Evolutionary conservation across 2,329 filamentous ascomycete species (phyloP).

Genomic region (Talaromyces sp.): DNA sequence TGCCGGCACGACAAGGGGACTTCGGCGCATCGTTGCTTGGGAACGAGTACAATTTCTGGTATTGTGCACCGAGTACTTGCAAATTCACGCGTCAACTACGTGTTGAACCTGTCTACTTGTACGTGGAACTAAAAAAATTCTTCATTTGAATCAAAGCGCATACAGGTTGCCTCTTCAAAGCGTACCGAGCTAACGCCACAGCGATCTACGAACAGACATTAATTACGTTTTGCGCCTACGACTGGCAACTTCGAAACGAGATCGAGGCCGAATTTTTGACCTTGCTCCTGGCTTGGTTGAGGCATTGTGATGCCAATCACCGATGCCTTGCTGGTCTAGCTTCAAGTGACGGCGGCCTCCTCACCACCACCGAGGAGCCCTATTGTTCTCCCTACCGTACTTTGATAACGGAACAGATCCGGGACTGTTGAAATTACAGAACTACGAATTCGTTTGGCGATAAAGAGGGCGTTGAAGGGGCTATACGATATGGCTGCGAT

Average conservation of each 20-base stretch:
- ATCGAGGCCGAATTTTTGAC: background rate
- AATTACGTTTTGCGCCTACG: constrained; percentile 3
- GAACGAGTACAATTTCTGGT: constrained; percentile 6
- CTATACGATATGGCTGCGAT: constrained; percentile 41
- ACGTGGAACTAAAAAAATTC: background rate
- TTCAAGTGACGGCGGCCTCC: constrained; percentile 28
- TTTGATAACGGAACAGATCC: constrained; percentile 15
- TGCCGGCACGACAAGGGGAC: constrained; percentile 14
- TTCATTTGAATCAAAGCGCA: constrained; percentile 2
- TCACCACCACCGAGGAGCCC: constrained; percentile 24
- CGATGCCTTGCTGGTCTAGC: constrained; percentile 27
- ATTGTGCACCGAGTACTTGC: constrained; percentile 7
- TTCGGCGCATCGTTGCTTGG: constrained; percentile 14
- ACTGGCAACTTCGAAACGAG: background rate
- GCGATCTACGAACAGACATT: constrained; percentile 11
- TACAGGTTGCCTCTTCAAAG: constrained; percentile 6
- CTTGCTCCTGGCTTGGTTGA: background rate
- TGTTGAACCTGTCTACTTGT: constrained; percentile 9
- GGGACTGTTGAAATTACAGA: constrained; percentile 11
- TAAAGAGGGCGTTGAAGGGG: constrained; percentile 24
- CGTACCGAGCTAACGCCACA: constrained; percentile 16
- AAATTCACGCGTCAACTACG: constrained; percentile 17
- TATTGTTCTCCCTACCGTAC: constrained; percentile 16
- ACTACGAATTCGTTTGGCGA: constrained; percentile 34
- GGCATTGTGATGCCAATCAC: constrained; percentile 17